Evolutionary conservation across 2,329 filamentous ascomycete genomes (phyloP).

Genomic region (Amylocarpus encephaloides): DNA sequence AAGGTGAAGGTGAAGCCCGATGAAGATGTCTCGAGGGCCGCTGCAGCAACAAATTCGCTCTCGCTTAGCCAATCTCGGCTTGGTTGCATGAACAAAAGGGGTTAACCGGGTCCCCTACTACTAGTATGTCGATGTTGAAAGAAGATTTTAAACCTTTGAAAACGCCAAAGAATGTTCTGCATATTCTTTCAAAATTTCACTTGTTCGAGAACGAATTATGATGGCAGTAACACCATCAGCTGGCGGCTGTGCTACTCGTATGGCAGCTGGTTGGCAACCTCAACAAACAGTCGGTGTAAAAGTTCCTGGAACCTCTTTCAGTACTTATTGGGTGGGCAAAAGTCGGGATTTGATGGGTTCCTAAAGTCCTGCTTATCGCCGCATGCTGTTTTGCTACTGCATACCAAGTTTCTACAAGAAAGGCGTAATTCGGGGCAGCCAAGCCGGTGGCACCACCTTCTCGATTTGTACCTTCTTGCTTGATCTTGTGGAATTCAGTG

Average conservation of each 20-base stretch:
- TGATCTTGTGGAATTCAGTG: too few species aligned
- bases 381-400: not conserved
- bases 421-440: too few species aligned
- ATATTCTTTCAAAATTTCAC: not conserved
- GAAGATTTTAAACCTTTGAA: not conserved
- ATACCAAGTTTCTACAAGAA: too few species aligned
- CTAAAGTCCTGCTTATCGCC: slow-evolving; percentile 2
- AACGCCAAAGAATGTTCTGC: not conserved
- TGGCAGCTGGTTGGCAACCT: not conserved
- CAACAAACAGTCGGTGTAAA: not conserved
- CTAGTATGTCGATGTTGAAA: not conserved
- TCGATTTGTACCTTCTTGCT: too few species aligned
- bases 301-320: not conserved
- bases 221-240: too few species aligned
- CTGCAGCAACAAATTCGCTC: not conserved
- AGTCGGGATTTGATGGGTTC: not conserved
- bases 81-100: not conserved
- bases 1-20: not conserved
- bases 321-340: not conserved
- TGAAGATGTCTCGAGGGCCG: not conserved
- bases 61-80: not conserved
- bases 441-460: too few species aligned
- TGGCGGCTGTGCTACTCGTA: too few species aligned
- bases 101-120: not conserved
- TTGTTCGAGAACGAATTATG: not conserved